A percentile compares a stretch with the other conserved stretches of the same genome.
These are phyloP conservation scores for Apiotrichum porosum DNA, from an alignment of 1,284 basidiomycete species.

Conservation along the genomic window DNA sequence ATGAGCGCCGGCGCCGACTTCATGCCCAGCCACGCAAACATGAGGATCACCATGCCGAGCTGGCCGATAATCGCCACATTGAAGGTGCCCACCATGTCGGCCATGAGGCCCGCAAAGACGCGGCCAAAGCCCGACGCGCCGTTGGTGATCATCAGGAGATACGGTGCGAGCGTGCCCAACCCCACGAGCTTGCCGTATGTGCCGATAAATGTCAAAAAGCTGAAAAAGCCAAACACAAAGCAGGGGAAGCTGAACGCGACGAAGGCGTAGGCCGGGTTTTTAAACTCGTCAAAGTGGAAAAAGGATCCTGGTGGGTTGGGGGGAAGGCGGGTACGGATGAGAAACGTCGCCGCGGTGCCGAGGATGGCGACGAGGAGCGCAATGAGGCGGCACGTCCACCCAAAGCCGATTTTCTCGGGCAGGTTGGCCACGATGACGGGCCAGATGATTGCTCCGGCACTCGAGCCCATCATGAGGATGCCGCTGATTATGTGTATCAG, in stretches of 20 bases:
- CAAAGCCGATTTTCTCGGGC: slow-evolving; percentile 34
- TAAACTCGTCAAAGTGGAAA: slow-evolving; percentile 33
- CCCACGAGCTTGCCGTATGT: slow-evolving; percentile 31
- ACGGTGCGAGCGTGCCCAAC: slow-evolving; percentile 29
- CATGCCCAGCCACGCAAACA: slow-evolving; percentile 32
- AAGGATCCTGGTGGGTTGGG: slow-evolving; percentile 30
- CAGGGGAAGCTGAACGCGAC: slow-evolving; percentile 24
- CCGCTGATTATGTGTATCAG: neutral
- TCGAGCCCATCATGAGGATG: slow-evolving; percentile 28
- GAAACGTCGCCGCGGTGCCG: slow-evolving; percentile 22
- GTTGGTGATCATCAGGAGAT: slow-evolving; percentile 40
- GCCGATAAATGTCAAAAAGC: slow-evolving; percentile 36
- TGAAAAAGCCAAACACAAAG: slow-evolving; percentile 33
- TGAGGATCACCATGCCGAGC: slow-evolving; percentile 24
- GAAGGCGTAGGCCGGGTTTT: slow-evolving; percentile 26
- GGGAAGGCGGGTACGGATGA: slow-evolving; percentile 35
- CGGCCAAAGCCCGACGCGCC: slow-evolving; percentile 32
- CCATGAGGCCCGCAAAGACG: slow-evolving; percentile 23
- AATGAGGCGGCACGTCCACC: slow-evolving; percentile 39
- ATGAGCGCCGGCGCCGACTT: slow-evolving; percentile 23
- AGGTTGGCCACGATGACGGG: slow-evolving; percentile 38
- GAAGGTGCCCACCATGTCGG: slow-evolving; percentile 30
- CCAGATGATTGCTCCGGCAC: slow-evolving; percentile 37
- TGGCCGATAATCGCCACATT: slow-evolving; percentile 30
- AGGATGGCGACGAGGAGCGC: slow-evolving; percentile 27